phyloP scores from a whole-genome alignment of 1,284 basidiomycete species.

The Mycosarcoma maydis region DNA sequence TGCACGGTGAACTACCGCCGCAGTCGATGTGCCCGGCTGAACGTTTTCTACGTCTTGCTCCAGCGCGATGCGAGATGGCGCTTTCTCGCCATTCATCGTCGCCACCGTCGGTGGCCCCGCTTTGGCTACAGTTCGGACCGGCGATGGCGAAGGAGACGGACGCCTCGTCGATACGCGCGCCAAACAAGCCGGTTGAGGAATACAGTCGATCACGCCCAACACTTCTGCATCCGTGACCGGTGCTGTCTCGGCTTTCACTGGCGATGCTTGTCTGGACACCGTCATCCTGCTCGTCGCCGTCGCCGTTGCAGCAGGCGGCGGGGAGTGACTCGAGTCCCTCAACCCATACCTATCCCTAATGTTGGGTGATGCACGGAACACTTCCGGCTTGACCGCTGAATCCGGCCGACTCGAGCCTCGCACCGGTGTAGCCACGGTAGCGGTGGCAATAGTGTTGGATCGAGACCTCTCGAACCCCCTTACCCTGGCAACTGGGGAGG shows the following conservation, averaged over 20 bases:
- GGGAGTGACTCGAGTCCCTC: conserved; percentile 19
- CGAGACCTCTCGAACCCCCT: conserved; percentile 12
- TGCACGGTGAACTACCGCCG: conserved; percentile 21
- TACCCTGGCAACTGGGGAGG: conserved; percentile 22
- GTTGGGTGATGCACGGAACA: conserved; percentile 28
- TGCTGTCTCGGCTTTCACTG: conserved; percentile 6
- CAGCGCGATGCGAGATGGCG: neutral
- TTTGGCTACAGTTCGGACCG: neutral
- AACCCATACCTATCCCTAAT: conserved; percentile 26
- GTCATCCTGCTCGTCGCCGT: neutral
- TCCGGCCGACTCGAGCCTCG: conserved; percentile 5
- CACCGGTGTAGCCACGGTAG: neutral
- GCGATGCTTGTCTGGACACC: neutral
- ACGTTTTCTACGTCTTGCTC: conserved; percentile 9
- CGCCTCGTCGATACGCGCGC: neutral
- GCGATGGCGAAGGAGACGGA: neutral
- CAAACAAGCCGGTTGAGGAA: conserved; percentile 19
- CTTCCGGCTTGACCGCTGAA: conserved; percentile 11
- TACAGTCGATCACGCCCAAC: conserved; percentile 30
- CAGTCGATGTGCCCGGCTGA: no score
- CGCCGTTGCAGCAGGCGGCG: neutral
- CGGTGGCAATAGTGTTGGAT: conserved; percentile 18
- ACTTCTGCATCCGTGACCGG: conserved; percentile 24
- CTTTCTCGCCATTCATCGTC: neutral
- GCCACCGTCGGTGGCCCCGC: neutral